These are phyloP conservation scores for Anthracocystis walkeri DNA, from an alignment of 1,284 basidiomycete species.

Conservation along the genomic window DNA sequence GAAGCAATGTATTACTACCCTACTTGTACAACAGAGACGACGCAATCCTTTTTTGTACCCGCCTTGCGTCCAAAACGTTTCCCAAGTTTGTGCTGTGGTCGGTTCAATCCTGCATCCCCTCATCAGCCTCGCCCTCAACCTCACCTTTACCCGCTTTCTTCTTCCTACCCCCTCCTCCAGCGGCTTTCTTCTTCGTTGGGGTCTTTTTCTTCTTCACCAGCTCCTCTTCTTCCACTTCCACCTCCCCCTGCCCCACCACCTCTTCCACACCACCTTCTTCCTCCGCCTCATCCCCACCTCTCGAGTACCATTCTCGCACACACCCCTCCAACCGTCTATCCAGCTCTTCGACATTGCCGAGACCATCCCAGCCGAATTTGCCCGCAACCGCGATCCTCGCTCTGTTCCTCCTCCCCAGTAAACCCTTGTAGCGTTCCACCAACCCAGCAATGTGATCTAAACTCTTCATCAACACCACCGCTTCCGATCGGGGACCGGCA, in stretches of 20 bases:
- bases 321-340: background rate
- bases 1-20: slow-evolving; percentile 11
- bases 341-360: slow-evolving; percentile 13
- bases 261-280: background rate
- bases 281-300: background rate
- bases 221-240: slow-evolving; percentile 7
- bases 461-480: slow-evolving; percentile 55
- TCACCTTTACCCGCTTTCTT: slow-evolving; percentile 14
- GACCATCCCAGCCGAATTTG: slow-evolving; percentile 22
- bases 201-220: slow-evolving; percentile 12
- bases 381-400: slow-evolving; percentile 41
- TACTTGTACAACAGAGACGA: slow-evolving; percentile 11
- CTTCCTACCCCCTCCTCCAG: slow-evolving; percentile 7
- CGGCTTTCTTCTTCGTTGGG: slow-evolving; percentile 17
- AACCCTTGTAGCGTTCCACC: slow-evolving; percentile 35
- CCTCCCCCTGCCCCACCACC: slow-evolving; percentile 1
- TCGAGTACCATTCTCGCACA: background rate
- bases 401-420: slow-evolving; percentile 45
- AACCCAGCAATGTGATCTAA: slow-evolving; percentile 43
- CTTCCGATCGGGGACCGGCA: slow-evolving; percentile 55
- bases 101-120: slow-evolving; percentile 28
- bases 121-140: slow-evolving; percentile 12
- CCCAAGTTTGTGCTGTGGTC: background rate
- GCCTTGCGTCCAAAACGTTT: no score
- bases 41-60: no score